Conservation (phyloP, 345 rosid species). For the Arabidopsis thaliana region TAIR10.1 NC_003070.9:11656001-11656500, state of each 20-base stretch:
- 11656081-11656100: background rate
- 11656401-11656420: too few relatives aligned
- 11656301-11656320: background rate
- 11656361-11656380: too few relatives aligned
- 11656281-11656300: background rate
- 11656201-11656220: background rate
- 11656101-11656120: background rate
- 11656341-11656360: too few relatives aligned
- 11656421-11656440: too few relatives aligned
- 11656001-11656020: slow-evolving; percentile 70
- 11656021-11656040: slow-evolving; percentile 59
- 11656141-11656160: background rate
- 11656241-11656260: background rate
- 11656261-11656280: too few relatives aligned
- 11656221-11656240: background rate
- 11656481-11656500: too few relatives aligned
- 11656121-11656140: background rate
- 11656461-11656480: too few relatives aligned
- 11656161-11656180: too few relatives aligned
- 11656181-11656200: background rate
- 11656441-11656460: too few relatives aligned
- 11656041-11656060: slow-evolving; percentile 67
- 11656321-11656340: background rate
- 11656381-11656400: too few relatives aligned
- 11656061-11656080: slow-evolving; percentile 11